These are phyloP conservation scores for Hygrocybe coccinea DNA, from an alignment of 768 basidiomycete genomes.

Conservation along the genomic window DNA sequence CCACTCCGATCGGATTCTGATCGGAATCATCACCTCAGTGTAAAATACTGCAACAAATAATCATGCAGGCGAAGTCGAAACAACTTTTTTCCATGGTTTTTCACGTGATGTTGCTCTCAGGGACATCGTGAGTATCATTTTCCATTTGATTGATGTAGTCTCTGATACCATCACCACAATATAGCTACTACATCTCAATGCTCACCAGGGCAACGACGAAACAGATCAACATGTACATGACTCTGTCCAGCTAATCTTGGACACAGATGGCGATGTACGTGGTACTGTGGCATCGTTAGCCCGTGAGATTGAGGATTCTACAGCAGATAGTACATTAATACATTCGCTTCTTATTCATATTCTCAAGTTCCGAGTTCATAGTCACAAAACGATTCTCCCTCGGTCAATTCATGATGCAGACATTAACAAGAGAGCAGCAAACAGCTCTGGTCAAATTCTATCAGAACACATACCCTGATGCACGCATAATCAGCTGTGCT, in stretches of 20 bases:
- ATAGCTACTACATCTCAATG: not conserved
- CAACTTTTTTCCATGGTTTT: not conserved
- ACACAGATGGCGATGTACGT: not conserved
- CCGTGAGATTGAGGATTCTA: not conserved
- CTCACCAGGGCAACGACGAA: not conserved
- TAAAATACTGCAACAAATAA: too few species aligned
- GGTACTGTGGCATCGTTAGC: not conserved
- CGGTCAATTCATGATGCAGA: not conserved
- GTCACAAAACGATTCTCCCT: not conserved
- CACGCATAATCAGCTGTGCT: not conserved
- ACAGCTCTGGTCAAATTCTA: not conserved
- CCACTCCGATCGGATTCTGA: too few species aligned
- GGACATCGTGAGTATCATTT: not conserved
- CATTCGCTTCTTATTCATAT: not conserved
- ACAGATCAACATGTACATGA: not conserved
- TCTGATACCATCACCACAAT: not conserved
- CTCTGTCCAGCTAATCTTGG: not conserved
- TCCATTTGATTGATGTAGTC: not conserved
- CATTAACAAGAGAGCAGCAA: not conserved
- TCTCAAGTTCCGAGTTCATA: not conserved
- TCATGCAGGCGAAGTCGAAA: conserved; percentile 15
- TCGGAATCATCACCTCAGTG: too few species aligned
- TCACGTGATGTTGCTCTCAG: not conserved
- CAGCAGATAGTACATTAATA: not conserved
- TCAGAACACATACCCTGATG: not conserved